A percentile compares a stretch with the other conserved stretches of the same genome.
phyloP scores from a whole-genome alignment of 805 yeast species.

The Kregervanrija pseudodelftensis region DNA sequence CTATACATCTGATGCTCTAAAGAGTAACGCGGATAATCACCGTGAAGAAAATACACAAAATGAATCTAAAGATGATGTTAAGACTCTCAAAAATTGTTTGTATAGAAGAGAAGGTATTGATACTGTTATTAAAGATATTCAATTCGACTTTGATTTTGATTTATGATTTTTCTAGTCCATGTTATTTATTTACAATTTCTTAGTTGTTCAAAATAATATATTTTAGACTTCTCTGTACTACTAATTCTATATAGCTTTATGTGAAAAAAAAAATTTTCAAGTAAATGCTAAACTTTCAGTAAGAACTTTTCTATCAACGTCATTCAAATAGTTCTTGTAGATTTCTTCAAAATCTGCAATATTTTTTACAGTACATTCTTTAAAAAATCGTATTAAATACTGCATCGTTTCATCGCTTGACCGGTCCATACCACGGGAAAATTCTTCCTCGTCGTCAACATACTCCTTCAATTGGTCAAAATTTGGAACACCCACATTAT shows the following conservation, averaged over 20 bases:
- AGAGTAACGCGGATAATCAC: slow-evolving; percentile 26
- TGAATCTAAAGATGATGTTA: slow-evolving; percentile 35
- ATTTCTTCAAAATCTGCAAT: slow-evolving; percentile 44
- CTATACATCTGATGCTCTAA: slow-evolving; percentile 37
- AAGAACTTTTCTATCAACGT: slow-evolving; percentile 46
- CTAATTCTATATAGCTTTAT: not conserved
- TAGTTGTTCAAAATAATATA: too few relatives aligned
- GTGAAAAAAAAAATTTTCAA: slow-evolving; percentile 1
- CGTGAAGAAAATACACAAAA: slow-evolving; percentile 44
- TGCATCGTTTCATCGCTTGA: slow-evolving; percentile 27
- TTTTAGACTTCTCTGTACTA: not conserved
- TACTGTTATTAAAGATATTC: slow-evolving; percentile 22
- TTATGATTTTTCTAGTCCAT: slow-evolving; percentile 1
- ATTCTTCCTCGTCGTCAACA: slow-evolving; percentile 36
- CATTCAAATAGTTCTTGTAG: slow-evolving; percentile 37
- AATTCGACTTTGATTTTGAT: slow-evolving; percentile 23
- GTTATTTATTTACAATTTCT: not conserved
- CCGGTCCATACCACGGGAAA: slow-evolving; percentile 14
- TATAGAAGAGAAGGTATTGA: slow-evolving; percentile 27
- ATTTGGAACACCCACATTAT: slow-evolving; percentile 55
- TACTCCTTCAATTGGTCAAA: slow-evolving; percentile 57
- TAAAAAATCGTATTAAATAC: slow-evolving; percentile 45
- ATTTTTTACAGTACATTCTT: slow-evolving; percentile 44
- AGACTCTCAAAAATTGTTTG: slow-evolving; percentile 23
- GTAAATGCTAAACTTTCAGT: slow-evolving; percentile 34